Evolutionary conservation across 441 rosid genomes (phyloP), one percentile per base, ranked within the genome.

Genomic region (Geranium incanum): DNA sequence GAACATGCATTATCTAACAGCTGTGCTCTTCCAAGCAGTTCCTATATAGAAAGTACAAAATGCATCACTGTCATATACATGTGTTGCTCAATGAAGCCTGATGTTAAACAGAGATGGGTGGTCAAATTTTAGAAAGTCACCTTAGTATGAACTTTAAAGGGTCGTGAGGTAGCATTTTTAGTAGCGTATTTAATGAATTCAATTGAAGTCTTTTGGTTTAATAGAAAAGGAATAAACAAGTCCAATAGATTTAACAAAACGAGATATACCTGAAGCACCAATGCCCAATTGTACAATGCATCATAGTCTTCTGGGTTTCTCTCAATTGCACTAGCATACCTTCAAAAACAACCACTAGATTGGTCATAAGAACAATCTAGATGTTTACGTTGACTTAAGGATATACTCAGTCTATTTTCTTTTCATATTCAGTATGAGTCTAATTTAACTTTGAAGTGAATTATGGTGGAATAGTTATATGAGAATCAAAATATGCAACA

Each of bases 251-350:
- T 60, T 45, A 64, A 18, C 16, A 66, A 70, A 77, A 65, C 12
- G 21, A 68, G 66, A 41, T 65, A 69, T 37, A 90, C 99, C 99
- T 95, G 98, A 81, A 95, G 98, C 80, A 95, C 94, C 86, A 95
- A 83, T 28, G 96, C 99, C 98, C 98, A 95, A 76, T 95, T 95
- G 83, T 92, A 95, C 23, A 95, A 76, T 12, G 98, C 96, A 80
- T 95, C 98, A 82, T 92, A 89, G 81, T 95, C 98, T 55, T 91
- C 95, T 15, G 99, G 90, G 77, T 95, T 90, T 79, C 96, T 87
- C 77, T 89, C 93, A 57, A 95, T 83, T 3, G 98, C 87, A 72
- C 86, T 84, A 39, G 98, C 97, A 79, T 95, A 90, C 89, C 99
- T 92, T 80, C 74, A 83, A 72, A 81, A 70, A 52, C 16, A 52